phyloP scores from a whole-genome alignment of 192 early-diverging fungal species.

The Phycomyces blakesleeanus region DNA sequence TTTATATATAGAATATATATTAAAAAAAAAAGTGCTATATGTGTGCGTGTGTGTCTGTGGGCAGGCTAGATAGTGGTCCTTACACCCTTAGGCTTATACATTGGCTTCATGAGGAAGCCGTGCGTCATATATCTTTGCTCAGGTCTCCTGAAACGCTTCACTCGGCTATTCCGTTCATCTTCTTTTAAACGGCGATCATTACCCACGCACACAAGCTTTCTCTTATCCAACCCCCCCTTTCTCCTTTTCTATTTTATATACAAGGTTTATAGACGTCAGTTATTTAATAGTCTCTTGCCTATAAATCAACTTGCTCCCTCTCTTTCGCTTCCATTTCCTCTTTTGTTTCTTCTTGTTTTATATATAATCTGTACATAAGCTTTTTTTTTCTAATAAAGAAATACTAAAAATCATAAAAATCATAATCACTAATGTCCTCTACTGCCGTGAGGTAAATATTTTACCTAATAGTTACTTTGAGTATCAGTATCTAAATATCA shows the following conservation, averaged over 20 bases:
- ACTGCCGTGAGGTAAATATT: conserved; percentile 33
- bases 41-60: conserved; percentile 9
- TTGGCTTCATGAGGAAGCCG: conserved; percentile 3
- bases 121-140: neutral
- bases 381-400: conserved; percentile 16
- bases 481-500: too few relatives aligned
- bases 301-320: neutral
- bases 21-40: too few relatives aligned
- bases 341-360: conserved; percentile 5
- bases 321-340: conserved; percentile 6
- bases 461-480: too few relatives aligned
- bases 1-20: too few relatives aligned
- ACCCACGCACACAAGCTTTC: neutral
- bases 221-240: neutral
- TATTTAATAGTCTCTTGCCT: neutral
- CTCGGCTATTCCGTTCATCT: neutral
- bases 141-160: conserved; percentile 4
- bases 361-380: conserved; percentile 4
- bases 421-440: conserved; percentile 10
- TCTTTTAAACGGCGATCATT: neutral
- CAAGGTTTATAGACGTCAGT: neutral
- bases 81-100: neutral
- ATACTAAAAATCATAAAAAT: too few relatives aligned
- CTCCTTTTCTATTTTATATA: neutral
- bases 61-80: conserved; percentile 5